These are phyloP conservation scores for Marasmius tenuissimus DNA, from an alignment of 1,284 basidiomycete genomes.

Conservation along the genomic window DNA sequence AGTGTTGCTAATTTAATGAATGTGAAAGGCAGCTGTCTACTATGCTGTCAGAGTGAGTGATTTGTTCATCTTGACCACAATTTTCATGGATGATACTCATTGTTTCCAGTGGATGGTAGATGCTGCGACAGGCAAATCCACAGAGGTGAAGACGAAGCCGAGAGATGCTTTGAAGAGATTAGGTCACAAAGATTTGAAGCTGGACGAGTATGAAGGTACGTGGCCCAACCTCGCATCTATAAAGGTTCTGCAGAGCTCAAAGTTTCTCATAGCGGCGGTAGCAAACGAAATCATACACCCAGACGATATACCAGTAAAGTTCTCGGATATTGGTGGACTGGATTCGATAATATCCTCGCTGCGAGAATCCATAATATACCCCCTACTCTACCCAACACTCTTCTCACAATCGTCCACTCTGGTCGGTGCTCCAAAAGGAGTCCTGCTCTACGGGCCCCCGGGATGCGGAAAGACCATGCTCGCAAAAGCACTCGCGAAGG, in stretches of 20 bases:
- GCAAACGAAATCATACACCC: slow-evolving; percentile 86
- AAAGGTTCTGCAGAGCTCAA: neutral
- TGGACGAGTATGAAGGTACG: slow-evolving; percentile 83
- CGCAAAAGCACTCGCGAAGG: slow-evolving; percentile 93
- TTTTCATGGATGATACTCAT: neutral
- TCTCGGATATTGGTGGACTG: slow-evolving; percentile 92
- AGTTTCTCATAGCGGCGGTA: slow-evolving; percentile 58
- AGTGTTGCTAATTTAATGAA: neutral
- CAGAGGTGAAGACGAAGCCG: slow-evolving; percentile 68
- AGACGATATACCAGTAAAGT: slow-evolving; percentile 76
- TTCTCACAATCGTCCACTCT: slow-evolving; percentile 77
- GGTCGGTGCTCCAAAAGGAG: slow-evolving; percentile 76
- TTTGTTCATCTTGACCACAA: neutral
- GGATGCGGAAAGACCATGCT: slow-evolving; percentile 96
- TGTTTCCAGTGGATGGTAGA: slow-evolving; percentile 44
- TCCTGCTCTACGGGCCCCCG: slow-evolving; percentile 87
- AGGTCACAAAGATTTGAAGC: slow-evolving; percentile 68
- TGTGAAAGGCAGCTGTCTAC: slow-evolving; percentile 46
- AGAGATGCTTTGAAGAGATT: slow-evolving; percentile 70
- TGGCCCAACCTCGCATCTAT: slow-evolving; percentile 4
- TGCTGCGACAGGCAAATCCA: slow-evolving; percentile 46
- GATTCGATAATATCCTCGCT: slow-evolving; percentile 91
- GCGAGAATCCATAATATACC: slow-evolving; percentile 96
- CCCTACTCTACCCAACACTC: slow-evolving; percentile 88
- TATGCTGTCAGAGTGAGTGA: slow-evolving; percentile 48